Evolutionary conservation across 768 basidiomycete genomes (phyloP), one percentile per base, ranked within the genome.

Genomic region (Rhodotorula taiwanensis): DNA sequence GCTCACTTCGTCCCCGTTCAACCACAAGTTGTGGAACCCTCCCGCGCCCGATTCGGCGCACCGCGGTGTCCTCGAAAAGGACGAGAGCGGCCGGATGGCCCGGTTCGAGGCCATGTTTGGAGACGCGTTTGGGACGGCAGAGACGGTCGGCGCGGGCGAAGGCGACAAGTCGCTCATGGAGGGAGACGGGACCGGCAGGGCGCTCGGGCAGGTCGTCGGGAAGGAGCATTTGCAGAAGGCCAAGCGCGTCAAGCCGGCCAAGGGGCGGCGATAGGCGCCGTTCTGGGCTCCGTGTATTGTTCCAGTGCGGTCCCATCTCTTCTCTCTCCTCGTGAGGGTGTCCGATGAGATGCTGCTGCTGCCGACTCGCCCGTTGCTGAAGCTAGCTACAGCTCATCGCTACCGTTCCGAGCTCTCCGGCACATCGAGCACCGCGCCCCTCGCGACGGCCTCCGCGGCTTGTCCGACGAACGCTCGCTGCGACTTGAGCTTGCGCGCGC

Each of bases 11-110:
- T 66, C 69, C 2, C 69, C 69, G 1, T 25, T 43, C 9, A 70
- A 70, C 43, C 69, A 70, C 62, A 44, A 42, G 36, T 58, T 70
- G 33, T 70, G 69, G 69, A 70, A 70, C 61, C 69, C 69, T 5
- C 69, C 69, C 28, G 58, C 64, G 25, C 36, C 58, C 1, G 62
- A 66, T 55, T 62, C 64, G 10, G 36, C 39, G 2, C 47, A 43
- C 20, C 42, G 34, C 5, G 60, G 69, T 21, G 41, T 34, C 2
- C 16, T 66, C 58, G 69, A 70, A 55, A 55, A 49, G 47, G 69
- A 70, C 58, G 64, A 66, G 55, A 41, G 33, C 0, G 69, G 69
- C 13, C 60, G 64, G 3, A 44, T 70, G 11, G 54, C 64, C 0
- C 33, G 52, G 15, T 70, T 70, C 48, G 51, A 60, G 6, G 34